Evolutionary conservation across 371 early-diverging fungal species (phyloP), one percentile per base, ranked within the genome.

Genomic region (Mucor irregularis): DNA sequence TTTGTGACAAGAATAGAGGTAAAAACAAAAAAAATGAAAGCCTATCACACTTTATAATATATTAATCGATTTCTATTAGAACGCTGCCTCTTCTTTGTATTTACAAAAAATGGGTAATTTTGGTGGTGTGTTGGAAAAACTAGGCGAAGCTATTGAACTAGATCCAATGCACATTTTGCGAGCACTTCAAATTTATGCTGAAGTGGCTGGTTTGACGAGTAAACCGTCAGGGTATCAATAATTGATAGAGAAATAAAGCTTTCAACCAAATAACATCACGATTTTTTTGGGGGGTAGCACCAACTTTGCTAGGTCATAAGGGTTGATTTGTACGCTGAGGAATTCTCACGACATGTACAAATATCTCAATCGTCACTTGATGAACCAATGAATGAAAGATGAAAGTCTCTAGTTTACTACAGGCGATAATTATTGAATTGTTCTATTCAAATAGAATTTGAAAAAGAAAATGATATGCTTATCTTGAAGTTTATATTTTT

Each of bases 1-100:
- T 76, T 80, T 48, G 70, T 87, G 35, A 76, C 78, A 1, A 70
- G 85, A 39, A 78, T 85, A 30, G 87, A 87, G 72, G 77, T 76
- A 69, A 69, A 19, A 40, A 42, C 10, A 22, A n/a, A n/a, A 2
- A 16, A 29, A 11, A 10, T 11, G 9, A 16, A 14, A 24, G n/a
- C 4, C 8, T 35, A 4, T 5, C 6, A 10, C 28, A 16, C 22
- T 16, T 31, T 10, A 3, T 30, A n/a, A 53, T 13, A 45, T 56
- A 13, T 31, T 13, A 14, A 31, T 19, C 28, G 26, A 38, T 13
- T 35, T 49, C 13, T 2, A 0, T 30, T 66, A 82, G 82, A 86
- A 84, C 54, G 79, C 77, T 19, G 76, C 74, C 26, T 81, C 83
- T 13, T 64, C 80, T 11, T 55, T 87, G 37, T 82, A 81, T 53